These are phyloP conservation scores for Metrosideros polymorpha DNA, from an alignment of 441 rosid species.

Conservation along the genomic window DNA sequence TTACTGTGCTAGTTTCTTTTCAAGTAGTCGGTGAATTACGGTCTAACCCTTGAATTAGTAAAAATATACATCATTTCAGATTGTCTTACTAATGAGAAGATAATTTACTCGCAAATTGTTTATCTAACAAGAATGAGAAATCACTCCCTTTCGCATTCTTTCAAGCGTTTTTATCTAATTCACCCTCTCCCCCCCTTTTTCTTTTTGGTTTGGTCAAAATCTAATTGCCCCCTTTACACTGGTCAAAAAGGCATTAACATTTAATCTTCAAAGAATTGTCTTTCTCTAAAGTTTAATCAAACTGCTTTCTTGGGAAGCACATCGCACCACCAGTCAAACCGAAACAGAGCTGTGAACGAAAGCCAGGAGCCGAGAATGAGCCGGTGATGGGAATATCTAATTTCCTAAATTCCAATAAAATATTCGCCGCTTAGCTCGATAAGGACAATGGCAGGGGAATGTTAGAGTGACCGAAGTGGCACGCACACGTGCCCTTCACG, in stretches of 20 bases:
- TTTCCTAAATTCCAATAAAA: neutral
- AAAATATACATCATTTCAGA: neutral
- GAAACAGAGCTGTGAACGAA: neutral
- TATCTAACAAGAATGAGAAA: neutral
- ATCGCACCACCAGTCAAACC: neutral
- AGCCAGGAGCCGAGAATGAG: neutral
- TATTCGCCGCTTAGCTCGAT: neutral
- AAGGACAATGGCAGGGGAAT: neutral
- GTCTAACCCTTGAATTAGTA: neutral
- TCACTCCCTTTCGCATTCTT: neutral
- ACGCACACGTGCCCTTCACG: neutral
- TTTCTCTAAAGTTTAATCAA: neutral
- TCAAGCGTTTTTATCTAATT: neutral
- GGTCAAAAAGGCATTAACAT: neutral
- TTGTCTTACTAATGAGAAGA: neutral
- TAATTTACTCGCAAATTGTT: neutral
- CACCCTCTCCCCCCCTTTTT: too few species aligned
- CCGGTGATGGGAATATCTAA: neutral
- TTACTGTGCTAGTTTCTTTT: fast-evolving
- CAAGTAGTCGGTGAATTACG: fast-evolving
- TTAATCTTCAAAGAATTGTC: neutral
- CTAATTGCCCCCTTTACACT: neutral
- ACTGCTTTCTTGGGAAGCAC: neutral
- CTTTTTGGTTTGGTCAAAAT: too few species aligned
- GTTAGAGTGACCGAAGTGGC: neutral